Evolutionary conservation across 2,329 filamentous ascomycete genomes (phyloP).

Genomic region (Diatrype stigma): DNA sequence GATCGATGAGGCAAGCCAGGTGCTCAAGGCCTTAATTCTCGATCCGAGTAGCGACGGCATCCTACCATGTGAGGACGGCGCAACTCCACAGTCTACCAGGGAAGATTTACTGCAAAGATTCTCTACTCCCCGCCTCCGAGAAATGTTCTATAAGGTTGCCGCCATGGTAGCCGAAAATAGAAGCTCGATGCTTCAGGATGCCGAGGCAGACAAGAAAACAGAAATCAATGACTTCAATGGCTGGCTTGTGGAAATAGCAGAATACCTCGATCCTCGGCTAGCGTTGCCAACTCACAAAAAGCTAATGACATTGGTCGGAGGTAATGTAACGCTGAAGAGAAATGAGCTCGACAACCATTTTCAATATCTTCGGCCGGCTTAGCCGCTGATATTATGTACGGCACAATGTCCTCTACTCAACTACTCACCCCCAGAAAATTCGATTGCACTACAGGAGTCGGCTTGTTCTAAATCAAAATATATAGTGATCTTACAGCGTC

Average conservation of each 20-base stretch:
- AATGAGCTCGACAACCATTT: slow-evolving; percentile 26
- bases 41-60: slow-evolving; percentile 45
- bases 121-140: slow-evolving; percentile 36
- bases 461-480: no score
- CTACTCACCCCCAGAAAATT: no score
- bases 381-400: neutral
- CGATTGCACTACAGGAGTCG: no score
- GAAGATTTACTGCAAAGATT: slow-evolving; percentile 36
- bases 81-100: slow-evolving; percentile 36
- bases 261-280: slow-evolving; percentile 30
- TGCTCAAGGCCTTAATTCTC: slow-evolving; percentile 66
- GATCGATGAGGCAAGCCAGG: slow-evolving; percentile 67
- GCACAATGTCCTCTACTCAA: neutral
- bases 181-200: slow-evolving; percentile 61
- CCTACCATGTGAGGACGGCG: slow-evolving; percentile 18
- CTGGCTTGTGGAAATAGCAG: slow-evolving; percentile 47
- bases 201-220: slow-evolving; percentile 45
- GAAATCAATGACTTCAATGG: slow-evolving; percentile 59
- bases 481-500: no score
- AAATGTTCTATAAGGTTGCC: slow-evolving; percentile 44
- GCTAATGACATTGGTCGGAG: slow-evolving; percentile 41
- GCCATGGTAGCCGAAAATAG: slow-evolving; percentile 48
- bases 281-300: slow-evolving; percentile 35
- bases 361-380: neutral
- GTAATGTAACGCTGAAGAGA: slow-evolving; percentile 26